Conservation (phyloP, 2,329 filamentous ascomycete species). For the Beauveria rudraprayagi region DNA sequence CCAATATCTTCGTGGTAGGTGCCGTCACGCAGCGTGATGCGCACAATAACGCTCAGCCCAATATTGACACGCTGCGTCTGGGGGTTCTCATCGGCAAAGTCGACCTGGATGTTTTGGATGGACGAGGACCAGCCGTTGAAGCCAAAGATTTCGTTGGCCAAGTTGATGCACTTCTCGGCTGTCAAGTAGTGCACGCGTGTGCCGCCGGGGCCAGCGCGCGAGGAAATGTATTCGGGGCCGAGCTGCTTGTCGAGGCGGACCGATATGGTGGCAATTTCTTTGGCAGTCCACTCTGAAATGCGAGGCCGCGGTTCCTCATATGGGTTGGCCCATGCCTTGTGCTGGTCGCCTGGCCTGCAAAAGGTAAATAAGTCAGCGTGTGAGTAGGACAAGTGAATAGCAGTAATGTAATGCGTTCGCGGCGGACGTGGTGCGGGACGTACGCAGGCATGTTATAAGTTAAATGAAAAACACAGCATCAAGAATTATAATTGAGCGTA, state of each 20-base stretch:
- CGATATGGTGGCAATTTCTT: conserved; percentile 82
- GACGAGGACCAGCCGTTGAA: conserved; percentile 97
- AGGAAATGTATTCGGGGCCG: conserved; percentile 91
- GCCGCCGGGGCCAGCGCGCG: conserved; percentile 73
- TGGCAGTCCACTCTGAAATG: conserved; percentile 76
- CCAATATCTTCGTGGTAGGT: conserved; percentile 98
- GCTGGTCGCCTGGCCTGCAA: conserved; percentile 60
- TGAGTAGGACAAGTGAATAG: conserved; percentile 15
- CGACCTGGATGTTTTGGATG: conserved; percentile 91
- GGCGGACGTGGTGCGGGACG: conserved; percentile 15
- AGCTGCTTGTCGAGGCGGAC: conserved; percentile 84
- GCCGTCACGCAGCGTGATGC: conserved; percentile 83
- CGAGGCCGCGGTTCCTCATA: conserved; percentile 66
- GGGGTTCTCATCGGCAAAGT: conserved; percentile 85
- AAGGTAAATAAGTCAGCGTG: not conserved
- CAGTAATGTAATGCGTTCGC: conserved; percentile 6
- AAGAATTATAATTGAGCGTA: not conserved
- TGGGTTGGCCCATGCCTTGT: conserved; percentile 56
- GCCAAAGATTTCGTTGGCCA: conserved; percentile 91
- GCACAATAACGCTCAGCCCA: conserved; percentile 81
- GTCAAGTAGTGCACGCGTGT: conserved; percentile 87
- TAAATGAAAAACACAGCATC: not conserved
- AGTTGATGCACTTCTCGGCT: conserved; percentile 93
- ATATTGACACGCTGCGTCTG: conserved; percentile 72
- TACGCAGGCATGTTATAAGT: conserved; percentile 37